Conservation (phyloP, 371 early-diverging fungal species). For the Mucor indicus region DNA sequence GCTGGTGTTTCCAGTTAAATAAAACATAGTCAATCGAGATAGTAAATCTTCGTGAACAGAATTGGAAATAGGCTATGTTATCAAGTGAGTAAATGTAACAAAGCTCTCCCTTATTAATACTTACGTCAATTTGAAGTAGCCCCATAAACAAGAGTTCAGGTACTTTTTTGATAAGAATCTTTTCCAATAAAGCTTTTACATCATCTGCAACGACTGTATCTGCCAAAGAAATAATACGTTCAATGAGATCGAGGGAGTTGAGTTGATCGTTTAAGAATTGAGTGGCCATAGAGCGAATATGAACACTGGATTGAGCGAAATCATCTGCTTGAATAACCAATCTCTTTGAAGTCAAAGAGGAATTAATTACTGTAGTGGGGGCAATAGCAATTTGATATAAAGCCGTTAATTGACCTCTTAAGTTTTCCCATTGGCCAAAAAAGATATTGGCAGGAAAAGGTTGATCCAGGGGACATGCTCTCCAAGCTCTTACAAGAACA, state of each 20-base stretch:
- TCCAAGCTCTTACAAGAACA: constrained; percentile 66
- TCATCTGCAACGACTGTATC: constrained; percentile 65
- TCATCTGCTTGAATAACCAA: constrained; percentile 56
- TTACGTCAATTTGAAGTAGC: constrained; percentile 64
- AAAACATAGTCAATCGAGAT: constrained; percentile 61
- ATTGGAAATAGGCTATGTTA: constrained; percentile 52
- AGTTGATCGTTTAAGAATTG: constrained; percentile 59
- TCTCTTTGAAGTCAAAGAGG: constrained; percentile 44
- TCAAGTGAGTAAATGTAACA: not conserved
- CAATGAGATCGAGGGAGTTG: constrained; percentile 77
- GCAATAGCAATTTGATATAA: constrained; percentile 63
- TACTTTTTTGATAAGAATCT: constrained; percentile 54
- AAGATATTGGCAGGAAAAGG: constrained; percentile 71
- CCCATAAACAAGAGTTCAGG: constrained; percentile 81
- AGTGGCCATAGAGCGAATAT: constrained; percentile 49
- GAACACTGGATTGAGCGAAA: constrained; percentile 45
- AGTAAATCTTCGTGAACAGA: constrained; percentile 68
- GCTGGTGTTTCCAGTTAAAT: constrained; percentile 67
- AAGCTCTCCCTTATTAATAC: not conserved
- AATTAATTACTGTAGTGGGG: constrained; percentile 52
- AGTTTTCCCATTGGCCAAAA: constrained; percentile 70
- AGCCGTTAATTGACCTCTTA: constrained; percentile 69
- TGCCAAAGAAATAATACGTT: constrained; percentile 62
- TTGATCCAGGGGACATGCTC: constrained; percentile 18
- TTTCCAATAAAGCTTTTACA: constrained; percentile 64